Evolutionary conservation across 257 asterid species (phyloP).

Genomic region (Thymus quinquecostatus): DNA sequence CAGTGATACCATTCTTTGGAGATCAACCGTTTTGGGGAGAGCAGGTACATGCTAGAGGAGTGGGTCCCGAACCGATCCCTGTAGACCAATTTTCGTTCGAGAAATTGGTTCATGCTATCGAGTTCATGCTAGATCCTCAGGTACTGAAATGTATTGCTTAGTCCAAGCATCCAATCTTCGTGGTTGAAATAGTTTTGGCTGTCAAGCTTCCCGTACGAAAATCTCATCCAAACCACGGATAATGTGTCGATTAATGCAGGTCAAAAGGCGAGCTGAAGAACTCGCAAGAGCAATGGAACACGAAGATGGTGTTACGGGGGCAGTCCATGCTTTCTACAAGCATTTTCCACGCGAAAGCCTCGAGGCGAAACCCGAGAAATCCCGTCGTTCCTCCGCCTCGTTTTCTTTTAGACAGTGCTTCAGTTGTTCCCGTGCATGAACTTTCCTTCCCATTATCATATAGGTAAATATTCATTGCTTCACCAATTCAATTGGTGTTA

Average conservation of each 20-base stretch:
- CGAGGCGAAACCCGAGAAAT: conserved; percentile 39
- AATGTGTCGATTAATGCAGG: conserved; percentile 44
- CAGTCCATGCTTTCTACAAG: conserved; percentile 72
- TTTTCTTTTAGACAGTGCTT: conserved; percentile 52
- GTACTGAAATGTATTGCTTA: conserved; percentile 31
- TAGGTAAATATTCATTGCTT: no score
- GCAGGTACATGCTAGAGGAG: conserved; percentile 81
- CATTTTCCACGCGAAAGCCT: conserved; percentile 56
- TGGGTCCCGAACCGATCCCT: conserved; percentile 90
- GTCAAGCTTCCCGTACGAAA: no score
- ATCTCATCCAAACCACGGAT: background rate
- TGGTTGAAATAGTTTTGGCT: no score
- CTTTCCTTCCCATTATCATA: no score
- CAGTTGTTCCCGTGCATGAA: conserved; percentile 29
- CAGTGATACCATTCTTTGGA: conserved; percentile 92
- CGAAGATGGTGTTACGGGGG: conserved; percentile 88
- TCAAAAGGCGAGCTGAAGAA: conserved; percentile 67
- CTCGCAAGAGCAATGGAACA: conserved; percentile 81
- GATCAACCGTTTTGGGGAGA: conserved; percentile 97
- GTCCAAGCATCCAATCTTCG: no score
- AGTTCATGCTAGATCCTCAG: conserved; percentile 73
- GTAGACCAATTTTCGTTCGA: conserved; percentile 78
- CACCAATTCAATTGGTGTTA: no score
- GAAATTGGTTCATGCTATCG: conserved; percentile 77
- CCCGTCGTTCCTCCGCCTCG: conserved; percentile 25